Base-by-base conservation (phyloP, 2,329 filamentous ascomycete genomes). In the Aurifilum marmelostoma region DNA sequence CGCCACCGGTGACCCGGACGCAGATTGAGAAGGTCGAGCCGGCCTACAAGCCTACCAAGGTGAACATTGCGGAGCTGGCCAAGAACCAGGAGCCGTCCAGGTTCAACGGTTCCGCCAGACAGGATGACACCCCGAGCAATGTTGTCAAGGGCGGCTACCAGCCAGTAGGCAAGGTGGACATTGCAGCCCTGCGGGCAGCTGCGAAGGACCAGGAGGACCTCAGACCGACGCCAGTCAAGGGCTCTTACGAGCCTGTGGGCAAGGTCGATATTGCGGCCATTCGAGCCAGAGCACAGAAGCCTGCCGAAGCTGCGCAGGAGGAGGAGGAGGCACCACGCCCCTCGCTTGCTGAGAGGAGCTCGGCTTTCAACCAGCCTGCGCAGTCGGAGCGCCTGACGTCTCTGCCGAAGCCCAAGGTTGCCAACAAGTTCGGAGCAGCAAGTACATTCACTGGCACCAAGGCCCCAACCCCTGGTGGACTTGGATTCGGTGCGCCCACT, bases 211-310 rank as follows among this genome's bases (percentile, higher is more conserved):
- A 78, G 79, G 86, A 86, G 60, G 93, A 97, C 76, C 92, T 97
- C 73, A 87, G 94, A 67, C 96, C 96, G 3, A 88, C 91, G 1
- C 87, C 89, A 6, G 92, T 98, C 27, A 98, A 97, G 81, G 96
- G 96, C 56, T 88, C 94, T 32, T 99, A 99, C 77, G 92, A 98
- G 79, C 96, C 96, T 1, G 85, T 98, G 27, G 96, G 96, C 61
- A 98, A 97, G 81, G 95, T 99, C 12, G 96, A 99, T 74, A 98
- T 99, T 79, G 93, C 93, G 58, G 94, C 95, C 29, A 97, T 99
- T 76, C 89, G 93, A 72, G 91, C 95, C 29, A 91, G 89, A 79
- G 91, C 93, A 7, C 92, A 96, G 79, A 91, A 88, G 72, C 87
- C 80, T 37, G 75, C 77, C 32, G 82, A 85, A 47, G 76, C 79